A percentile compares a stretch with the other conserved stretches of the same genome.
These are phyloP conservation scores for Aphanomyces invadans DNA, from an alignment of 352 stramenopile genomes.

Conservation along the genomic window DNA sequence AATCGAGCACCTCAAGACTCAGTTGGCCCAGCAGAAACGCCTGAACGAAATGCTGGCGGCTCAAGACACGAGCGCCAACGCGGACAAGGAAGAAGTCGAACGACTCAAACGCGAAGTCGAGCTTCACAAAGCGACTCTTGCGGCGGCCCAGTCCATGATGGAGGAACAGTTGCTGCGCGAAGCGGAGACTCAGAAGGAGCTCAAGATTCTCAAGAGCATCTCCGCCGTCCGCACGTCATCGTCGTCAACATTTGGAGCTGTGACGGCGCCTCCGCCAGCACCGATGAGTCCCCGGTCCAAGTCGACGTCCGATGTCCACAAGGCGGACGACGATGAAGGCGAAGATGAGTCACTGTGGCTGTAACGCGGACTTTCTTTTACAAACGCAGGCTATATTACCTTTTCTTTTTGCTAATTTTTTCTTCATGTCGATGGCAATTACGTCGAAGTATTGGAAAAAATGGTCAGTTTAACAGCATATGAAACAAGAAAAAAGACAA, in stretches of 20 bases:
- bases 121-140: slow-evolving; percentile 14
- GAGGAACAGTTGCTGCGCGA: slow-evolving; percentile 12
- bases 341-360: slow-evolving; percentile 10
- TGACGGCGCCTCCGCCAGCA: neutral
- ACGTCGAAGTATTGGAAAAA: no score
- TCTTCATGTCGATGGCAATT: no score
- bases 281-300: neutral
- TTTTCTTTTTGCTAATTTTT: no score
- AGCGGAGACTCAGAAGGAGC: neutral
- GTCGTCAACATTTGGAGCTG: no score
- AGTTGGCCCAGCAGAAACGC: slow-evolving; percentile 5
- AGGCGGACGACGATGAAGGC: neutral
- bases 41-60: slow-evolving; percentile 12
- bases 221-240: neutral
- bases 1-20: slow-evolving; percentile 5
- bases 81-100: slow-evolving; percentile 7
- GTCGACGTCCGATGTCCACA: neutral
- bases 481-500: no score
- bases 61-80: neutral
- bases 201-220: slow-evolving; percentile 10
- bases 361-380: no score
- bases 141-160: slow-evolving; percentile 12
- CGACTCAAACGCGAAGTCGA: slow-evolving; percentile 8
- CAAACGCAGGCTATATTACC: no score
- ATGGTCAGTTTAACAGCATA: no score